These are phyloP conservation scores for Leccinum fallax DNA, from an alignment of 1,284 basidiomycete genomes.

Conservation along the genomic window DNA sequence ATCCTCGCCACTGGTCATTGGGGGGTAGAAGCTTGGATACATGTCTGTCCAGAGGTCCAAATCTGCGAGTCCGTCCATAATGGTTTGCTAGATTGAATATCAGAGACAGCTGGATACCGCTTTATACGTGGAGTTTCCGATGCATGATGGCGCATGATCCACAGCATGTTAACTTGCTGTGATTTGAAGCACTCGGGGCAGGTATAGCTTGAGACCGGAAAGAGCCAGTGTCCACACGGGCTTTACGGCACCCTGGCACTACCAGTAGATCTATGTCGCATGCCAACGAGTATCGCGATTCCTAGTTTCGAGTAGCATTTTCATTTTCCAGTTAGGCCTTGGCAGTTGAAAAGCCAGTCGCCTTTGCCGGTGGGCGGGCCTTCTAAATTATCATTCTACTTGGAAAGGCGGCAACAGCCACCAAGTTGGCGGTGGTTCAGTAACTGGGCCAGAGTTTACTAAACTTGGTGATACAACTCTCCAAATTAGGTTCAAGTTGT, in stretches of 20 bases:
- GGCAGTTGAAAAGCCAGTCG: background rate
- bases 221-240: background rate
- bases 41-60: slow-evolving; percentile 10
- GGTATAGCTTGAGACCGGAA: background rate
- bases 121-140: slow-evolving; percentile 19
- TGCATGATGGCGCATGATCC: background rate
- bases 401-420: slow-evolving; percentile 29
- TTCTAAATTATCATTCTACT: slow-evolving; percentile 23
- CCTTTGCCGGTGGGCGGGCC: background rate
- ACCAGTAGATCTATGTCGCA: background rate
- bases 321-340: background rate
- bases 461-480: background rate
- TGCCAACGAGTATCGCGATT: slow-evolving; percentile 23
- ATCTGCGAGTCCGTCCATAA: slow-evolving; percentile 16
- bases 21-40: slow-evolving; percentile 7
- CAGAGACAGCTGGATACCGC: background rate
- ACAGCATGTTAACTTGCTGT: slow-evolving; percentile 34
- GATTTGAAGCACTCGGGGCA: background rate
- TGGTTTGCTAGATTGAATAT: background rate
- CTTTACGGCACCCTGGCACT: slow-evolving; percentile 11
- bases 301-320: slow-evolving; percentile 19
- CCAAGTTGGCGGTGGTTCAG: background rate
- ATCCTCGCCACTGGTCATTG: background rate
- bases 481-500: slow-evolving; percentile 18
- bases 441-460: no score